A percentile compares a stretch with the other conserved stretches of the same genome.
Conservation (phyloP, 2,329 filamentous ascomycete genomes). For the Sarocladiaceae sp. region DNA sequence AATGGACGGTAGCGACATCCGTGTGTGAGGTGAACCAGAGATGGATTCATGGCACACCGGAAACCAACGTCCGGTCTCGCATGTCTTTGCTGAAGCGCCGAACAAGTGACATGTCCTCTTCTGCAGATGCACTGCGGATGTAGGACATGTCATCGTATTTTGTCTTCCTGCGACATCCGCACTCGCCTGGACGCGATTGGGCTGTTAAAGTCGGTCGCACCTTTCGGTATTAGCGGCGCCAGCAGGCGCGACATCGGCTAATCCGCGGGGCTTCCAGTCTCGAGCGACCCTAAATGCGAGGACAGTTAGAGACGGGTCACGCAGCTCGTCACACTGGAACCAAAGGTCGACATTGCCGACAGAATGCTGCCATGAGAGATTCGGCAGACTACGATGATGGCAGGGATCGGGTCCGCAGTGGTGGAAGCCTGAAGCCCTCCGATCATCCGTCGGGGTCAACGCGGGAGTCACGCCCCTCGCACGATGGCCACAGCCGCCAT, state of each 20-base stretch:
- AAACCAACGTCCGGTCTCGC: too few species aligned
- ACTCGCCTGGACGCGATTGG: neutral
- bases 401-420: constrained; percentile 29
- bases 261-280: neutral
- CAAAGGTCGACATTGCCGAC: constrained; percentile 24
- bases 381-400: constrained; percentile 29
- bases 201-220: too few species aligned
- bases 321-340: neutral
- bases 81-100: too few species aligned
- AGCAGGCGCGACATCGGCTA: neutral
- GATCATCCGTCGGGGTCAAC: constrained; percentile 26
- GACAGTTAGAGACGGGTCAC: neutral
- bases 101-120: too few species aligned
- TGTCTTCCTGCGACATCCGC: too few species aligned
- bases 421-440: constrained; percentile 26
- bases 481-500: constrained; percentile 23
- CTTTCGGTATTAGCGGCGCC: neutral
- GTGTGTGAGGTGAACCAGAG: too few species aligned
- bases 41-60: too few species aligned
- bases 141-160: too few species aligned
- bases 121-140: too few species aligned
- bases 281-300: neutral
- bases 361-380: constrained; percentile 37
- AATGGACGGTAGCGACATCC: too few species aligned
- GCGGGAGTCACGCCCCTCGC: constrained; percentile 23